Conservation (phyloP, 2,329 filamentous ascomycete species). For the Talaromyces piceae region DNA sequence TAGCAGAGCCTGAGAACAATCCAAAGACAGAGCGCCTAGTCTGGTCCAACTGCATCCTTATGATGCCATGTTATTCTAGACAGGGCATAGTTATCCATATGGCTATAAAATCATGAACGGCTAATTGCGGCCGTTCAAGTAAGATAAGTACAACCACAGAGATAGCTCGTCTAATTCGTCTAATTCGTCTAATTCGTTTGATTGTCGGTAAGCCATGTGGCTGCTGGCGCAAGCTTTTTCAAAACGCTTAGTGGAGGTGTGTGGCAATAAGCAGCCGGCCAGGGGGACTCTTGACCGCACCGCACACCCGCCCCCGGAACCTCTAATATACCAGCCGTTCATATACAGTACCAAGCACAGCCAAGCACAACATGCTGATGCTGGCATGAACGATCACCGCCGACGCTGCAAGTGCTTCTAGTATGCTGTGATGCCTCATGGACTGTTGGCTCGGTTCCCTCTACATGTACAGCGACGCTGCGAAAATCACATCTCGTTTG, state of each 20-base stretch:
- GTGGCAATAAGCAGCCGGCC: constrained; percentile 1
- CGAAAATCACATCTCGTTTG: constrained; percentile 88
- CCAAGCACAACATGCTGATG: background rate
- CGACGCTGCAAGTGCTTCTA: background rate
- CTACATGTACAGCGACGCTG: constrained; percentile 83
- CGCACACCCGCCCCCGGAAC: background rate
- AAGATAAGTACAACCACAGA: too few species aligned
- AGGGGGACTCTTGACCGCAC: background rate
- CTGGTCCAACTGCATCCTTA: background rate
- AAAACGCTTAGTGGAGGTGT: too few species aligned
- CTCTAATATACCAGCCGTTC: too few species aligned
- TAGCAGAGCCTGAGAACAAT: background rate
- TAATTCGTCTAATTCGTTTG: background rate
- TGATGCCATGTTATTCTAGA: background rate
- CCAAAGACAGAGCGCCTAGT: background rate
- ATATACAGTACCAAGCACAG: background rate
- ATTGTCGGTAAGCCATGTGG: background rate
- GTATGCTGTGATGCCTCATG: background rate
- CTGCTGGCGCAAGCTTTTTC: background rate
- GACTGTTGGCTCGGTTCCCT: background rate
- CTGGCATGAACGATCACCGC: background rate
- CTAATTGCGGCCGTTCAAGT: background rate
- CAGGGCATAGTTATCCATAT: background rate
- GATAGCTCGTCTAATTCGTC: too few species aligned
- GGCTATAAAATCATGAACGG: background rate